Base-by-base conservation (phyloP, 106 monocot species). In the Platanthera zijinensis region DNA sequence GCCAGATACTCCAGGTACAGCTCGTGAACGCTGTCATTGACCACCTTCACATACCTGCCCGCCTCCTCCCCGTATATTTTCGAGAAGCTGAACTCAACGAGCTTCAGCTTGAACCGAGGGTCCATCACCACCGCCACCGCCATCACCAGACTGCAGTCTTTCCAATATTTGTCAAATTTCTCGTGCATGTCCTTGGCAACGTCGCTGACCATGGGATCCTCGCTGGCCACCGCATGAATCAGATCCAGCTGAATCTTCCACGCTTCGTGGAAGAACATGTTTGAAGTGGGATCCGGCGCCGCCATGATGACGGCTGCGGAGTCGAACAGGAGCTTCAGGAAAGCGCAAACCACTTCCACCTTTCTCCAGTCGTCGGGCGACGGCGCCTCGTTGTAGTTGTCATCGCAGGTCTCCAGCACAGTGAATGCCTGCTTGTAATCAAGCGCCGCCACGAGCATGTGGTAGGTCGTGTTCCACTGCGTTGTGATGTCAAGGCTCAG, bases 151-250 rank as follows among this genome's bases (percentile, higher is more conserved):
- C 80, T 92, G 83, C 90, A 89, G 62, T 92, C 96, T 62, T 85
- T 93, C 96, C 96, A 96, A 59, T 96, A 96, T 77, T 89, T 93
- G 80, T 96, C 96, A 81, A 96, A 96, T 74, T 86, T 96, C 62
- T 90, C 96, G 51, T 96, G 85, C 88, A 96, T 92, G 30, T 86
- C 87, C 54, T 83, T 84, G 1, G 93, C 87, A 51, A 90, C 82
- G 13, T 71, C 46, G 45, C 88, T 84, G 11, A 86, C 81, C 10
- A 84, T 50, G 7, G 63, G 48, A 59, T 93, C 89, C 45, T 89
- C 89, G 78, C 74, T 84, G n/a, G 14, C 45, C 48, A 79, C 70
- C 3, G 83, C 88, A 74, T 84, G 84, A 15, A 56, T 78, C 50
- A 96, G 74, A 79, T 93, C 93, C 22, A 85, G 72, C 74, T 96